Evolutionary conservation across 345 rosid species (phyloP).

Genomic region (Dipteronia dyeriana): DNA sequence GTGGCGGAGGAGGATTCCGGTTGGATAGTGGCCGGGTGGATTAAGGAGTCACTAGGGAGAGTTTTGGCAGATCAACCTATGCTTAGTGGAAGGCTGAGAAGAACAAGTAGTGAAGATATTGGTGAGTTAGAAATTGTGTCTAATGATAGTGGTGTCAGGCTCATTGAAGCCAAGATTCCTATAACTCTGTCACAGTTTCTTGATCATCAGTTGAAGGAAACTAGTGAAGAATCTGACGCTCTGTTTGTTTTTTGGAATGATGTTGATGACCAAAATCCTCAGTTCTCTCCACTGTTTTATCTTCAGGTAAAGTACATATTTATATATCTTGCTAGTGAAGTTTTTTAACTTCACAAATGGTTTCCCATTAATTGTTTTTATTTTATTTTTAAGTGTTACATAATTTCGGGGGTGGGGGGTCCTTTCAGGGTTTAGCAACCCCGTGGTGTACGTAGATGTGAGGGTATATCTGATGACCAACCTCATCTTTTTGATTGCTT

Average conservation of each 20-base stretch:
- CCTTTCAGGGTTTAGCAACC: too few species aligned
- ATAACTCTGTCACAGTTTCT: conserved; percentile 54
- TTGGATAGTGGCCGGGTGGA: conserved; percentile 69
- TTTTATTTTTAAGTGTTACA: too few species aligned
- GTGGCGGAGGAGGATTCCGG: conserved; percentile 52
- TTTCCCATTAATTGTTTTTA: too few species aligned
- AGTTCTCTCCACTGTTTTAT: conserved; percentile 69
- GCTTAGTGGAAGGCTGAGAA: conserved; percentile 59
- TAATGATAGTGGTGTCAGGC: conserved; percentile 70
- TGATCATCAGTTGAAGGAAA: conserved; percentile 23
- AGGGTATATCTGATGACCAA: too few species aligned
- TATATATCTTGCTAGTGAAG: neutral
- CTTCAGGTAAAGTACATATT: conserved; percentile 50
- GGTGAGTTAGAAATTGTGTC: conserved; percentile 70
- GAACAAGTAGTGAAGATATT: conserved; percentile 24
- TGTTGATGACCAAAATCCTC: conserved; percentile 61
- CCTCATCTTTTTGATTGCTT: too few species aligned
- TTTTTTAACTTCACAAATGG: neutral
- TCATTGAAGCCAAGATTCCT: conserved; percentile 55
- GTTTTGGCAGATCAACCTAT: conserved; percentile 60
- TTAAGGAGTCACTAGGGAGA: conserved; percentile 66
- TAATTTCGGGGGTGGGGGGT: too few species aligned
- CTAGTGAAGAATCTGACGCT: conserved; percentile 45
- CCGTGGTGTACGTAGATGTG: too few species aligned
- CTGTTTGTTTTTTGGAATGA: conserved; percentile 77